These are phyloP conservation scores for Neurospora sp. DNA, from an alignment of 495 filamentous ascomycete genomes.

Conservation along the genomic window DNA sequence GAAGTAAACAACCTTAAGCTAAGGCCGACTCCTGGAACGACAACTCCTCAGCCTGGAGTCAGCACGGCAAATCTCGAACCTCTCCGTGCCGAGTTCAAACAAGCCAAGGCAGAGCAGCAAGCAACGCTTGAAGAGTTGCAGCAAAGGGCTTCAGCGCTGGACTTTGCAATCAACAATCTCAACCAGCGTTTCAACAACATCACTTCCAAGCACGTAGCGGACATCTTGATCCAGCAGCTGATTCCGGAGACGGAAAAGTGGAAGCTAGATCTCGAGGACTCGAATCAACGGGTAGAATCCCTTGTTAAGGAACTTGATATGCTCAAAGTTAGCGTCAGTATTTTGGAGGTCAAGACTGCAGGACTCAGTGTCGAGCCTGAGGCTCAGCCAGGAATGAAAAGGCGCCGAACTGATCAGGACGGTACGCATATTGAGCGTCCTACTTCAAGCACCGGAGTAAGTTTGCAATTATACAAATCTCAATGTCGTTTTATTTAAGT, in stretches of 20 bases:
- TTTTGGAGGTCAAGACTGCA: background rate
- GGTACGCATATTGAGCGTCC: background rate
- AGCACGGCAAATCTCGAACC: background rate
- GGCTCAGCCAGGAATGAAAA: background rate
- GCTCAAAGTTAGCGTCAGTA: background rate
- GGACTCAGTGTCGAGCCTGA: background rate
- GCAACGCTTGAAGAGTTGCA: background rate
- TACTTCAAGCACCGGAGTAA: background rate
- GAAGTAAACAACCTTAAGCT: background rate
- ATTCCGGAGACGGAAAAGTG: background rate
- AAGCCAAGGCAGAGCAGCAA: background rate
- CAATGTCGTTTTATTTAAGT: background rate
- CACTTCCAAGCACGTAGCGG: conserved; percentile 15
- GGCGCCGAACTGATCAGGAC: background rate
- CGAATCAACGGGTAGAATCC: background rate
- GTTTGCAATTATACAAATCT: background rate
- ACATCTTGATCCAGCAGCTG: conserved; percentile 17
- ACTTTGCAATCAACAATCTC: conserved; percentile 4
- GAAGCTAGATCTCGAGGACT: background rate
- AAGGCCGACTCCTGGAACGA: background rate
- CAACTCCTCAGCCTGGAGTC: background rate
- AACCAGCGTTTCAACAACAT: conserved; percentile 20
- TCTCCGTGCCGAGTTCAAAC: background rate
- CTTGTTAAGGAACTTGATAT: background rate
- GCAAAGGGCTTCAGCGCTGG: background rate